A percentile compares a stretch with the other conserved stretches of the same genome.
phyloP scores from a whole-genome alignment of 805 yeast species.

The Candida khao-thaluensis region DNA sequence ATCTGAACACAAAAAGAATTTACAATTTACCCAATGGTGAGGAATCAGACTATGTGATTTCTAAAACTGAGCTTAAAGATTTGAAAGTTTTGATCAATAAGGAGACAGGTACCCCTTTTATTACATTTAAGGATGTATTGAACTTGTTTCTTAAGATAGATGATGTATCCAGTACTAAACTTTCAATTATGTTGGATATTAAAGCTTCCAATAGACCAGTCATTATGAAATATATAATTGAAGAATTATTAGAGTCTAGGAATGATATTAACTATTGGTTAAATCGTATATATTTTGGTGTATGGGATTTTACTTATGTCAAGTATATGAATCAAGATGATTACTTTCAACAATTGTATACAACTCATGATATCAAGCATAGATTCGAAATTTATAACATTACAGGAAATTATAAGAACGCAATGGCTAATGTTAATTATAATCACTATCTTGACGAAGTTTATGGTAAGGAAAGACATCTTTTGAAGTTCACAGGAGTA shows the following conservation, averaged over 20 bases:
- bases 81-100: constrained; percentile 30
- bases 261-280: constrained; percentile 39
- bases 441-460: constrained; percentile 32
- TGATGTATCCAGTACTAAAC: constrained; percentile 15
- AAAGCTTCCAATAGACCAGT: constrained; percentile 39
- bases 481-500: constrained; percentile 33
- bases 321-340: constrained; percentile 41
- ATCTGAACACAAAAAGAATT: constrained; percentile 36
- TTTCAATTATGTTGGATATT: constrained; percentile 39
- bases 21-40: constrained; percentile 35
- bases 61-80: constrained; percentile 28
- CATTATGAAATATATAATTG: constrained; percentile 27
- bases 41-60: constrained; percentile 34
- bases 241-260: constrained; percentile 28
- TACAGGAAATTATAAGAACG: constrained; percentile 32
- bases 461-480: constrained; percentile 21
- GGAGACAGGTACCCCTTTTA: constrained; percentile 31
- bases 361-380: constrained; percentile 11
- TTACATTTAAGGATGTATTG: constrained; percentile 33
- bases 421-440: constrained; percentile 33
- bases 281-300: constrained; percentile 36
- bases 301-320: constrained; percentile 40
- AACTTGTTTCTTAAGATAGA: constrained; percentile 29
- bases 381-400: constrained; percentile 37
- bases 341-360: constrained; percentile 28